These are phyloP conservation scores for Theobroma grandiflorum DNA, from an alignment of 441 rosid species.

Conservation along the genomic window DNA sequence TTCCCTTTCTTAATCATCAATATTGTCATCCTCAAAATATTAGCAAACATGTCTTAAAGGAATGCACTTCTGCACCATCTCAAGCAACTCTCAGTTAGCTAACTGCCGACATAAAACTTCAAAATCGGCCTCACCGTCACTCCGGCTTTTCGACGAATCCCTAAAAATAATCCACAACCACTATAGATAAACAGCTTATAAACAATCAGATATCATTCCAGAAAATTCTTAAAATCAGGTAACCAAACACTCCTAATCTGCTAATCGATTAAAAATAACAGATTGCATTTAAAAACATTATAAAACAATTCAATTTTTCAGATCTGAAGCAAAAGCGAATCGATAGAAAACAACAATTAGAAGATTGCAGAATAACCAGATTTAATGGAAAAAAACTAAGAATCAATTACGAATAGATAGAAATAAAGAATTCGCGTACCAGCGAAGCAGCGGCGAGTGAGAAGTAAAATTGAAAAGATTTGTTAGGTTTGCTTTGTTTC, in stretches of 20 bases:
- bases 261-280: neutral
- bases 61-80: neutral
- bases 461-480: neutral
- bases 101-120: constrained; percentile 6
- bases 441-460: neutral
- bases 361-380: neutral
- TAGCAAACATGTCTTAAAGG: neutral
- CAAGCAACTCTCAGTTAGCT: neutral
- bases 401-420: neutral
- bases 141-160: neutral
- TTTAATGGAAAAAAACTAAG: neutral
- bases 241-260: neutral
- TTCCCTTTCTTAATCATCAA: neutral
- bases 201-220: neutral
- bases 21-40: neutral
- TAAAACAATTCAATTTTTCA: neutral
- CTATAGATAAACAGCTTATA: neutral
- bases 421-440: neutral
- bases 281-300: neutral
- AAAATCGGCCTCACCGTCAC: neutral
- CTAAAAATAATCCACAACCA: neutral
- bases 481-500: neutral
- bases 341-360: neutral
- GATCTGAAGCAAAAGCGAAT: neutral
- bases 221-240: neutral